phyloP scores from a whole-genome alignment of 2,329 filamentous ascomycete genomes.

The Colletotrichum neosansevieriae region DNA sequence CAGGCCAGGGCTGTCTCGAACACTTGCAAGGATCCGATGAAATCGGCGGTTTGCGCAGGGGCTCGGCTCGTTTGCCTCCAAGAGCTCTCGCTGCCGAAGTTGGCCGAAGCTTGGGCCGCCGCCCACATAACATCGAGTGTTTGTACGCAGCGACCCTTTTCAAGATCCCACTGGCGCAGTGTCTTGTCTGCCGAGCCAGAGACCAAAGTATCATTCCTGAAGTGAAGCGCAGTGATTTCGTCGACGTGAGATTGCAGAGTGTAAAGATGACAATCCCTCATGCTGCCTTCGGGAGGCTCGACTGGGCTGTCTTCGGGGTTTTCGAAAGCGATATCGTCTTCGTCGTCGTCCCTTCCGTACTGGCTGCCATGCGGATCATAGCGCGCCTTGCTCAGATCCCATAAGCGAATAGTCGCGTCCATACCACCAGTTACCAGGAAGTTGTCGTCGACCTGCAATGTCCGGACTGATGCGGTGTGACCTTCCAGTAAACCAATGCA shows the following conservation, averaged over 20 bases:
- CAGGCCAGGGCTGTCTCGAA: constrained; percentile 97
- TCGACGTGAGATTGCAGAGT: constrained; percentile 91
- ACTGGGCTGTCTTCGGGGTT: constrained; percentile 75
- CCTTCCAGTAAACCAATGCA: constrained; percentile 94
- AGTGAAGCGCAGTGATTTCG: constrained; percentile 93
- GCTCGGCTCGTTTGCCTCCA: constrained; percentile 82
- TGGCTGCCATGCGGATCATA: constrained; percentile 79
- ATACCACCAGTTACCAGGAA: constrained; percentile 94
- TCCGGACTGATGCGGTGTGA: constrained; percentile 92
- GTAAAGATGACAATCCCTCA: constrained; percentile 91
- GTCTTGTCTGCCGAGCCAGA: constrained; percentile 98
- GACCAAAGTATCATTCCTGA: constrained; percentile 88
- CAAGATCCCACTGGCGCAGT: constrained; percentile 95
- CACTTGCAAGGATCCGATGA: constrained; percentile 93
- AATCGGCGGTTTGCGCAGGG: constrained; percentile 80
- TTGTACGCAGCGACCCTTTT: constrained; percentile 96
- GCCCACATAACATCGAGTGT: constrained; percentile 99
- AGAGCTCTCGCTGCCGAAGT: constrained; percentile 69
- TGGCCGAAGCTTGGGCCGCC: constrained; percentile 86
- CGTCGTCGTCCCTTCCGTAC: constrained; percentile 68
- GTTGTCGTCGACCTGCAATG: constrained; percentile 95
- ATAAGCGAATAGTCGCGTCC: constrained; percentile 93
- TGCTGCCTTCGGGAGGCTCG: constrained; percentile 81
- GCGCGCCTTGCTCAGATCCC: constrained; percentile 91
- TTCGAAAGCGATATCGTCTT: constrained; percentile 79